phyloP scores from a whole-genome alignment of 176 grass and related monocot genomes.

The Triticum dicoccoides region DNA sequence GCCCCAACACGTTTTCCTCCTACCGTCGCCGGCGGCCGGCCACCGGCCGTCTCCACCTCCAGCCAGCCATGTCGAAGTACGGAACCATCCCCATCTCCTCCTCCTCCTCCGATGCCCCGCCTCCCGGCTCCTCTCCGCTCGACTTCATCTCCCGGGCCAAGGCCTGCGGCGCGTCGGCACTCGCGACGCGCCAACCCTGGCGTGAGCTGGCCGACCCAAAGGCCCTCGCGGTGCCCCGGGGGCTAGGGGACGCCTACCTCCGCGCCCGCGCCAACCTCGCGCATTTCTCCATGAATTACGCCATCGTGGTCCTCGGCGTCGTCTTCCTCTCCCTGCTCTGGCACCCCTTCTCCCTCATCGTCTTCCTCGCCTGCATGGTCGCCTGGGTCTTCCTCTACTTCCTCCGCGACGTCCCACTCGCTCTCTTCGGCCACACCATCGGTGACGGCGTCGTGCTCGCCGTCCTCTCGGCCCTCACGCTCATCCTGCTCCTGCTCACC shows the following conservation, averaged over 20 bases:
- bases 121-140: conserved; percentile 43
- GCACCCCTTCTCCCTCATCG: conserved; percentile 79
- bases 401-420: conserved; percentile 59
- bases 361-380: conserved; percentile 69
- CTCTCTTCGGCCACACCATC: conserved; percentile 40
- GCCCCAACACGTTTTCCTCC: background rate
- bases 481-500: conserved; percentile 65
- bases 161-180: conserved; percentile 58
- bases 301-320: conserved; percentile 60
- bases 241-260: conserved; percentile 38
- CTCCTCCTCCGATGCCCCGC: conserved; percentile 27
- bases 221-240: conserved; percentile 48
- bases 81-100: conserved; percentile 74
- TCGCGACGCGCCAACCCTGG: conserved; percentile 63
- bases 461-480: conserved; percentile 49
- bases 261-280: conserved; percentile 63
- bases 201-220: conserved; percentile 50
- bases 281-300: conserved; percentile 85
- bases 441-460: conserved; percentile 41
- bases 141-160: conserved; percentile 94
- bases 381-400: conserved; percentile 89
- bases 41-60: background rate
- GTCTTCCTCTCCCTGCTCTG: conserved; percentile 76
- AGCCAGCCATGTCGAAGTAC: conserved; percentile 73
- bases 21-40: conserved; percentile 25